Evolutionary conservation across 345 rosid genomes (phyloP), one percentile per base, ranked within the genome.

Genomic region (Lagerstroemia speciosa): DNA sequence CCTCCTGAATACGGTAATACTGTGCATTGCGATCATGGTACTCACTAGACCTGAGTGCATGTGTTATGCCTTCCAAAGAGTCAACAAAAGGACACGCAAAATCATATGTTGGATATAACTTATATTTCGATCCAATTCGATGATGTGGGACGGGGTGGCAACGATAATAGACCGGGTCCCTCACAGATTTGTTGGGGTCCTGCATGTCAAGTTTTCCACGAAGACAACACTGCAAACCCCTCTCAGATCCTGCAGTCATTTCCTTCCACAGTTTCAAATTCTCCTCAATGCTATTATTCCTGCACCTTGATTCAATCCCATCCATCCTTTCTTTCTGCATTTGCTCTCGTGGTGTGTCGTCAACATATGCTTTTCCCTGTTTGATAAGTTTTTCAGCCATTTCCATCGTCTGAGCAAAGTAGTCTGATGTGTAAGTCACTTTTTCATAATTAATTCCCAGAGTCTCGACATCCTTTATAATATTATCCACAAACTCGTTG

Each of bases 71-170:
- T 82, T 94, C 97, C 30, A 71, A 29, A 33, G 91, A 84, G 76
- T 89, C 98, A 16, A 89, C 91, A 83, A 84, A 91, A 1, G 99
- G 99, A 71, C 99, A 94, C 45, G 99, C 99, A 83, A 94, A 94
- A 78, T 94, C 99, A 76, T 94, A 94, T 27, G 97, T 94, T 22
- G 99, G 99, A 71, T 91, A 94, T 36, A 91, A 3, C 78, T 88
- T 91, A 72, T 91, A 94, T 76, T 84, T 88, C 71, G 86, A 67
- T 3, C 97, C 99, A 50, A 91, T 85, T n/a, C 97, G 86, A 67
- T 94, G 97, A 74, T 89, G 97, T 68, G 96, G 78, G 74, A 85
- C 69, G 62, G 93, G 96, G 77, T 91, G 85, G 81, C 97, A 94
- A 32, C 96, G 88, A 52, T 91, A 94, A 66, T 94, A 94, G 48